Conservation (phyloP, 768 basidiomycete genomes). For the Fistulinella prunicolor region DNA sequence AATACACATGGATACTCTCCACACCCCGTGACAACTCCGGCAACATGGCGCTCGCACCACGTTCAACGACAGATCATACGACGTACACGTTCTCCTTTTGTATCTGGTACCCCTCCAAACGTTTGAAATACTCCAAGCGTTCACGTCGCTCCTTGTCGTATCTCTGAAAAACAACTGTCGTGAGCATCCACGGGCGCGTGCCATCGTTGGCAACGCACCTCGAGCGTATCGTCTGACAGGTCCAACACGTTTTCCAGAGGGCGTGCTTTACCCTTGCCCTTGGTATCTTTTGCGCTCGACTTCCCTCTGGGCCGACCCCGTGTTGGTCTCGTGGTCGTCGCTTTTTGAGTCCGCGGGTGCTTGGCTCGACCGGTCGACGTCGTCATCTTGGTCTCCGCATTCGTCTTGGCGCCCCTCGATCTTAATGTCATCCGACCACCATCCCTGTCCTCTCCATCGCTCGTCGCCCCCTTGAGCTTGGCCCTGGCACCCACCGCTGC, state of each 20-base stretch:
- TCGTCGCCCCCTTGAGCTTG: constrained; percentile 5
- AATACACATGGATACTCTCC: constrained; percentile 22
- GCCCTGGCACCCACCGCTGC: constrained; percentile 21
- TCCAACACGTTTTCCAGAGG: constrained; percentile 25
- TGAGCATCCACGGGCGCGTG: neutral
- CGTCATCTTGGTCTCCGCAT: constrained; percentile 7
- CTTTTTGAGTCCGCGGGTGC: constrained; percentile 8
- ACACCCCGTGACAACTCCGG: neutral
- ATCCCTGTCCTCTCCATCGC: constrained; percentile 6
- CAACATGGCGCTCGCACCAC: neutral
- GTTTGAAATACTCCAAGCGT: constrained; percentile 52
- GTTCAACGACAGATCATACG: constrained; percentile 34
- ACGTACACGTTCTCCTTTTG: constrained; percentile 59
- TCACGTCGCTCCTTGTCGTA: constrained; percentile 47
- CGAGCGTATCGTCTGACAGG: constrained; percentile 31
- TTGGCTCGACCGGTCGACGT: constrained; percentile 8
- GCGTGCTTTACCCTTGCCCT: constrained; percentile 27
- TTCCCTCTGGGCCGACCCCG: constrained; percentile 24
- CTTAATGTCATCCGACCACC: constrained; percentile 19
- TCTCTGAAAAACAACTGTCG: constrained; percentile 28
- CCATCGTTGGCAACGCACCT: constrained; percentile 14
- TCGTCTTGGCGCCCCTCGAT: constrained; percentile 10
- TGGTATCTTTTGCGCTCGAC: constrained; percentile 11
- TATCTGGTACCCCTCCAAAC: constrained; percentile 49
- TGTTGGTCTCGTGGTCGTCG: constrained; percentile 3